Percentiles rank a stretch among this genome's conserved stretches.
Conservation (phyloP, 192 early-diverging fungal genomes). For the Obelidium mucronatum region DNA sequence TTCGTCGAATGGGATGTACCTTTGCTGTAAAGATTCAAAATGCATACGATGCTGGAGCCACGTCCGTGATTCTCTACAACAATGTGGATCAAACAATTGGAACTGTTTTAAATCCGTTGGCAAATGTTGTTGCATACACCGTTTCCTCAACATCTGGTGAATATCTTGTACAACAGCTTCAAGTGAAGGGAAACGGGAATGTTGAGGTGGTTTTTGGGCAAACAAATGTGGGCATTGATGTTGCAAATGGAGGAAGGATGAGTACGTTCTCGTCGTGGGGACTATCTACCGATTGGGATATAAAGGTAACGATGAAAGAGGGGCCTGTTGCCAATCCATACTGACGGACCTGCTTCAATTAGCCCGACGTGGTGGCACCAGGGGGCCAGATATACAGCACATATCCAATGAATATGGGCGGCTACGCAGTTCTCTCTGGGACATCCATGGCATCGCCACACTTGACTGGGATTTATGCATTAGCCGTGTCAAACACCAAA, state of each 20-base stretch:
- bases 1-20: constrained; percentile 74
- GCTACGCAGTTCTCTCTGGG: constrained; percentile 42
- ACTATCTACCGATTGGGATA: background rate
- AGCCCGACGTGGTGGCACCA: constrained; percentile 45
- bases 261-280: constrained; percentile 18
- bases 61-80: constrained; percentile 43
- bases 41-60: constrained; percentile 31
- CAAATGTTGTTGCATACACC: constrained; percentile 13
- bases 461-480: constrained; percentile 58
- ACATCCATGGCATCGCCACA: constrained; percentile 88
- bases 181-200: constrained; percentile 5
- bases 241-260: background rate
- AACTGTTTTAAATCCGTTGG: background rate
- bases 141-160: constrained; percentile 5
- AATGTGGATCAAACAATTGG: constrained; percentile 23
- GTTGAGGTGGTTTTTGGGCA: background rate
- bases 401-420: background rate
- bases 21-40: constrained; percentile 68
- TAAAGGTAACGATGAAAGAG: too few species aligned
- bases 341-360: too few species aligned
- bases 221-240: background rate
- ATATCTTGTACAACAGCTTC: background rate
- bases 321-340: too few species aligned
- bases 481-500: constrained; percentile 38
- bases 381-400: constrained; percentile 47